These are phyloP conservation scores for Fusarium oligoseptatum DNA, from an alignment of 2,329 filamentous ascomycete species.

Conservation along the genomic window DNA sequence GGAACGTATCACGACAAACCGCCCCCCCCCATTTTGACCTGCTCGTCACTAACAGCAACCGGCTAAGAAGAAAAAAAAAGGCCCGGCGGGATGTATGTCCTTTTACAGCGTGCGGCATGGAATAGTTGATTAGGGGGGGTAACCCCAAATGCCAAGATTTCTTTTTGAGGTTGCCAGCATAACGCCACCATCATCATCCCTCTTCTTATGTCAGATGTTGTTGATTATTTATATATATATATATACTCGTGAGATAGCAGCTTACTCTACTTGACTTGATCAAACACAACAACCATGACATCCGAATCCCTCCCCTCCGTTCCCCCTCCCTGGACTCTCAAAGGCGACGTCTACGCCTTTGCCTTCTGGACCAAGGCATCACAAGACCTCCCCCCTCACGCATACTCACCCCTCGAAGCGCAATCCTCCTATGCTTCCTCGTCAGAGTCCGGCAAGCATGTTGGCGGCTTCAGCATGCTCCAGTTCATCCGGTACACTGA, in stretches of 20 bases:
- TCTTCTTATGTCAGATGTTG: not conserved
- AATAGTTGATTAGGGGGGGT: not conserved
- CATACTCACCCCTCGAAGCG: slow-evolving; percentile 63
- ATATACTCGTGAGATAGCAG: not conserved
- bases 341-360: slow-evolving; percentile 60
- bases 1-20: not conserved
- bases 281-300: not conserved
- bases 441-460: slow-evolving; percentile 50
- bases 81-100: not conserved
- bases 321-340: slow-evolving; percentile 59
- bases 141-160: not conserved
- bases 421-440: slow-evolving; percentile 53
- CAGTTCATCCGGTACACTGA: slow-evolving; percentile 65
- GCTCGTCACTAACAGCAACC: not conserved
- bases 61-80: not conserved
- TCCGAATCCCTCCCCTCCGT: slow-evolving; percentile 27
- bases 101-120: not conserved
- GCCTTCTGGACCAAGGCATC: slow-evolving; percentile 54
- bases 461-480: slow-evolving; percentile 62
- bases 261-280: not conserved
- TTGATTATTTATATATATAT: not conserved
- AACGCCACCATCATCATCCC: not conserved
- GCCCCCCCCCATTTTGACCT: not conserved
- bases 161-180: not conserved
- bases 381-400: slow-evolving; percentile 52